Percentiles rank a stretch among this genome's conserved stretches.
Evolutionary conservation across 2,329 filamentous ascomycete genomes (phyloP).

Genomic region (Clathrospora elynae): DNA sequence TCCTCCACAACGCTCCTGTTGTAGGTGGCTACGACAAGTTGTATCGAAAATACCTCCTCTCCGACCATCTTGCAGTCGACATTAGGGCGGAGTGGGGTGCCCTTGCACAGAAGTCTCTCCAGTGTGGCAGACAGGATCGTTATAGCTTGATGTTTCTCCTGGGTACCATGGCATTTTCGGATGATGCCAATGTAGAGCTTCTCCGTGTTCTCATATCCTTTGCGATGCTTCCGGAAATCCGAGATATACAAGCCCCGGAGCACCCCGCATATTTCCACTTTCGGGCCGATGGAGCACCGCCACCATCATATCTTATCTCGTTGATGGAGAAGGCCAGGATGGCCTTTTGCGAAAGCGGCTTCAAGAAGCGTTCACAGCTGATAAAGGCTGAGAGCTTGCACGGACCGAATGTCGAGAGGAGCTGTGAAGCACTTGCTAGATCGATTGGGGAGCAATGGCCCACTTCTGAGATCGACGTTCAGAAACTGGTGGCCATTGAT

Average conservation of each 20-base stretch:
- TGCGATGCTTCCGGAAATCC: constrained; percentile 49
- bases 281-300: constrained; percentile 40
- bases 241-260: constrained; percentile 44
- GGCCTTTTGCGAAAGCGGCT: constrained; percentile 33
- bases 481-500: constrained; percentile 34
- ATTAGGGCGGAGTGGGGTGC: constrained; percentile 52
- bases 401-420: constrained; percentile 22
- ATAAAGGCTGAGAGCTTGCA: constrained; percentile 32
- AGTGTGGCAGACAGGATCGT: constrained; percentile 26
- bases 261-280: constrained; percentile 45
- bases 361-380: constrained; percentile 34
- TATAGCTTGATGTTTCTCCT: constrained; percentile 56
- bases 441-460: constrained; percentile 50
- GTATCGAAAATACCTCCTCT: constrained; percentile 45
- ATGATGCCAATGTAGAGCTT: constrained; percentile 47
- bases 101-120: constrained; percentile 48
- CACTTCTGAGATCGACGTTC: constrained; percentile 40
- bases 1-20: constrained; percentile 41
- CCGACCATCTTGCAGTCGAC: constrained; percentile 49
- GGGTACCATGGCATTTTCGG: constrained; percentile 52
- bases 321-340: constrained; percentile 37
- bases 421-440: constrained; percentile 49
- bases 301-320: constrained; percentile 6
- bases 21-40: constrained; percentile 50
- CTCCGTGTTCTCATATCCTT: constrained; percentile 56